Evolutionary conservation across 345 rosid species (phyloP).

Genomic region (Kandelia obovata): DNA sequence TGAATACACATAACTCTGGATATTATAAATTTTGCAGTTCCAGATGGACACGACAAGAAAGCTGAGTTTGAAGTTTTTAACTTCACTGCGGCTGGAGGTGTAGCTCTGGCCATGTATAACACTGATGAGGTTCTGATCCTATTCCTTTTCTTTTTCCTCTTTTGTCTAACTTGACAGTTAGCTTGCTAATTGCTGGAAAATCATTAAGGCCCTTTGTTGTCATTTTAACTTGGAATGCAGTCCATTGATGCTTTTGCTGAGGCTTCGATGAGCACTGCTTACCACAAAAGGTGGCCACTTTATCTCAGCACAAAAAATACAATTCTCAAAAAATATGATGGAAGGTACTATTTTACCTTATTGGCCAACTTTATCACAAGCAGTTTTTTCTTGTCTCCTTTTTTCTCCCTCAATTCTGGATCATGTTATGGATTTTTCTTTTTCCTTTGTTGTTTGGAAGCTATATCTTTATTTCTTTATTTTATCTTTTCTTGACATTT

Average conservation of each 20-base stretch:
- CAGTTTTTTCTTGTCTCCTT: not conserved
- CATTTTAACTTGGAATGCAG: slow-evolving; percentile 37
- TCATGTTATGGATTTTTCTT: not conserved
- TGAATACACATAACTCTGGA: not conserved
- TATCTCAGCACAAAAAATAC: slow-evolving; percentile 98
- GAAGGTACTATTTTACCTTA: slow-evolving; percentile 48
- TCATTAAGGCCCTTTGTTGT: slow-evolving; percentile 9
- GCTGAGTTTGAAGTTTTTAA: slow-evolving; percentile 77
- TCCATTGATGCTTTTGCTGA: slow-evolving; percentile 89
- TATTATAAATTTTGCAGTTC: slow-evolving; percentile 34
- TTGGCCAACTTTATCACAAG: not conserved
- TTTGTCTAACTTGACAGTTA: not conserved
- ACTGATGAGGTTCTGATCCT: slow-evolving; percentile 71
- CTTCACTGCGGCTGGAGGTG: slow-evolving; percentile 89
- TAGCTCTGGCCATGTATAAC: slow-evolving; percentile 87
- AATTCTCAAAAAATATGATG: slow-evolving; percentile 97
- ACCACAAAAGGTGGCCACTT: slow-evolving; percentile 94
- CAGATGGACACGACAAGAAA: slow-evolving; percentile 68
- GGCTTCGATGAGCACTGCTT: slow-evolving; percentile 91
- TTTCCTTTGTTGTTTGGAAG: not conserved
- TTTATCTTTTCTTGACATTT: not conserved
- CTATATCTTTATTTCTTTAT: not conserved
- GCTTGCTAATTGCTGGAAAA: not conserved
- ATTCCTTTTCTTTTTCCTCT: not conserved
- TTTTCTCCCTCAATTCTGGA: not conserved